Evolutionary conservation across 306 rosid species (phyloP).

Genomic region (Purshia tridentata): DNA sequence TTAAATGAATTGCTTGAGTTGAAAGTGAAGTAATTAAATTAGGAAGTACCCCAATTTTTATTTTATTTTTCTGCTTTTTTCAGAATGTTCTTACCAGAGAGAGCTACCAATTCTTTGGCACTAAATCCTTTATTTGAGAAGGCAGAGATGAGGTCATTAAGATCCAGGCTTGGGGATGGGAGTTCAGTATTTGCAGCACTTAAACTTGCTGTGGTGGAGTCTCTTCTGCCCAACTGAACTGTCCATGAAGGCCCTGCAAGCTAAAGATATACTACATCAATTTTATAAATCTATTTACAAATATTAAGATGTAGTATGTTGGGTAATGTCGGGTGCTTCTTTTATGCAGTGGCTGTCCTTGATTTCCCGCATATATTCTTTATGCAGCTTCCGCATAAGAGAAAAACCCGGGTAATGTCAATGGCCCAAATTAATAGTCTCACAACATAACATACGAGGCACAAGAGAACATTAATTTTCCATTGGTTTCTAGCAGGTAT

Average conservation of each 20-base stretch:
- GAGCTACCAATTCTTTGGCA: slow-evolving; percentile 57
- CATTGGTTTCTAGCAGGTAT: too few species aligned
- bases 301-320: too few species aligned
- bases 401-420: neutral
- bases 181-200: slow-evolving; percentile 56
- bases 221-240: slow-evolving; percentile 66
- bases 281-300: too few species aligned
- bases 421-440: neutral
- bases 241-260: slow-evolving; percentile 69
- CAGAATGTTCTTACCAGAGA: slow-evolving; percentile 46
- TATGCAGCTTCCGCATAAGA: too few species aligned
- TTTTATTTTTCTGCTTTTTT: neutral
- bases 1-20: neutral
- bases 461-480: too few species aligned
- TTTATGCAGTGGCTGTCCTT: too few species aligned
- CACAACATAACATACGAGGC: neutral
- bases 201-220: slow-evolving; percentile 65
- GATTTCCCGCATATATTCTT: too few species aligned
- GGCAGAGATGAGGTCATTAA: slow-evolving; percentile 41
- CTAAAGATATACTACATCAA: slow-evolving; percentile 19
- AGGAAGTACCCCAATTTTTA: neutral
- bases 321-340: too few species aligned
- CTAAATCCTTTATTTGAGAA: slow-evolving; percentile 63
- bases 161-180: slow-evolving; percentile 60
- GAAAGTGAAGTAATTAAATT: neutral